Evolutionary conservation across 2,329 filamentous ascomycete species (phyloP).

Genomic region (Arthrobotrys musiformis): DNA sequence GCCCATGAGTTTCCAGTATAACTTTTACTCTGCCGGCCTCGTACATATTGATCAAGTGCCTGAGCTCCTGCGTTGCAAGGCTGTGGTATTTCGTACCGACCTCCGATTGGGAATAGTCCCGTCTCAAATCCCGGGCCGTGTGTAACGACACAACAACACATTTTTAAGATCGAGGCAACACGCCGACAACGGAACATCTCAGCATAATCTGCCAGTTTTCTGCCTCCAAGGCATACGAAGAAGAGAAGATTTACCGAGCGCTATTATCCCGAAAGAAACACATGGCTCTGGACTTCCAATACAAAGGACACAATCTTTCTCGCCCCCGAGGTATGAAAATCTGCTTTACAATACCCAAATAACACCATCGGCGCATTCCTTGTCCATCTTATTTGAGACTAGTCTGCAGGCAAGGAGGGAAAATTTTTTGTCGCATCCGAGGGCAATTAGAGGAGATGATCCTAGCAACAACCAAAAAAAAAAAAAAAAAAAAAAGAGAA

Average conservation of each 20-base stretch:
- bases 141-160: constrained; percentile 20
- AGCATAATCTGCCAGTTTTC: background rate
- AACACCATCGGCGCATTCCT: background rate
- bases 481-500: too few species aligned
- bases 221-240: too few species aligned
- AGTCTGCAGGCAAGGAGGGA: constrained; percentile 6
- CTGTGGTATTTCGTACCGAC: constrained; percentile 5
- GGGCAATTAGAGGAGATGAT: background rate
- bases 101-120: background rate
- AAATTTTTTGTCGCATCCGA: constrained; percentile 9
- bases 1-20: too few species aligned
- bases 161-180: background rate
- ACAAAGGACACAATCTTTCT: too few species aligned
- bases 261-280: background rate
- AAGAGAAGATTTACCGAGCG: too few species aligned
- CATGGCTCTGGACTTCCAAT: background rate
- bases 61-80: background rate
- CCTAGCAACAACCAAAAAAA: too few species aligned
- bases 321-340: background rate
- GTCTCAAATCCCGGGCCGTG: background rate
- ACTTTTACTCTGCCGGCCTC: too few species aligned
- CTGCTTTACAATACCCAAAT: background rate
- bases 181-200: background rate
- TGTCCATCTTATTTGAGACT: constrained; percentile 32
- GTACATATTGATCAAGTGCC: background rate